Base-by-base conservation (phyloP, 2,329 filamentous ascomycete genomes). In the Didymella pinodella region DNA sequence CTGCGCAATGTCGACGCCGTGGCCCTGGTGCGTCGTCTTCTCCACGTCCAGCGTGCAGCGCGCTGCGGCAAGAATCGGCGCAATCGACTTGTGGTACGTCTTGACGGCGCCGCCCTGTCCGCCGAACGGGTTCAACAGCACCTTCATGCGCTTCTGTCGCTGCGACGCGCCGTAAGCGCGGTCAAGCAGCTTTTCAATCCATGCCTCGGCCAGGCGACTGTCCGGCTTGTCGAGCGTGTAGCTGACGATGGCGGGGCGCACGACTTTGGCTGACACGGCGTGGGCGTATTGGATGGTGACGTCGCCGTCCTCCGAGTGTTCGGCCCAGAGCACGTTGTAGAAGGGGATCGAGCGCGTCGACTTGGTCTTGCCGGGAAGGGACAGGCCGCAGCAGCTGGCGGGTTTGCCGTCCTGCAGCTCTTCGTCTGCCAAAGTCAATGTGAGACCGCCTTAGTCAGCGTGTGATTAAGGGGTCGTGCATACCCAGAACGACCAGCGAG, bases 81-180 rank as follows among this genome's bases (percentile, higher is more conserved):
- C 88, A 45, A 93, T 90, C 64, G 94, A 84, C 44, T 84, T 85
- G 56, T 88, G 80, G 84, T 93, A 98, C 64, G 88, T 84, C 72
- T 87, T 90, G 61, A 86, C 80, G 1, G 93, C 94, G 40, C 81
- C 80, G 16, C 94, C 94, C 41, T 92, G 90, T 0, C 95, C 95
- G 14, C 93, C 92, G 69, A 93, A 90, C 0, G 95, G 95, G 76
- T 99, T 99, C 62, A 99, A 84, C 43, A 98, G 81, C 12, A 98
- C 88, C 75, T 95, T 96, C 63, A 95, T 88, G 46, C 92, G 87
- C 77, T 93, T 95, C 57, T 83, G 84, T 52, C 84, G 84, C 69
- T 90, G 86, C 1, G 90, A 85, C 7, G 81, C 80, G 54, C 81
- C 89, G 70, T 97, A 97, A 25, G 93, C 87, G 46, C 84, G 83